Percentiles rank a stretch among this genome's conserved stretches.
phyloP scores from a whole-genome alignment of 768 basidiomycete species.

The Inosperma sp. region DNA sequence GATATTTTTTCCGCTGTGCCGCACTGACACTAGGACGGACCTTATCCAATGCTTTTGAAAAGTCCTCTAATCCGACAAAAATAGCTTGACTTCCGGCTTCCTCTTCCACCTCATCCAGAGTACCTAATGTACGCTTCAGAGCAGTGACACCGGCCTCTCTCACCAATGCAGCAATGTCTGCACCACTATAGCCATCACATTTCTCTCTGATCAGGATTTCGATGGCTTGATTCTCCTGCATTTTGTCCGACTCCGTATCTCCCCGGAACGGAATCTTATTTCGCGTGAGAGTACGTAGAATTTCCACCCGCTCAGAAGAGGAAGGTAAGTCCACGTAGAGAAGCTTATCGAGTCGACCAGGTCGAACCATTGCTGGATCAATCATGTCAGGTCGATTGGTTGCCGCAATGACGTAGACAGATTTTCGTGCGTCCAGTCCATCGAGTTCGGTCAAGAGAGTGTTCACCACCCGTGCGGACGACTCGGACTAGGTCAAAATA shows the following conservation, averaged over 20 bases:
- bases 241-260: neutral
- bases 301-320: conserved; percentile 72
- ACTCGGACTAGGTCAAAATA: conserved; percentile 63
- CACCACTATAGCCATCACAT: conserved; percentile 89
- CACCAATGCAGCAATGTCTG: conserved; percentile 84
- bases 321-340: conserved; percentile 88
- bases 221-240: conserved; percentile 25
- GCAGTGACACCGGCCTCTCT: conserved; percentile 89
- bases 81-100: conserved; percentile 33
- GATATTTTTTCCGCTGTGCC: conserved; percentile 79
- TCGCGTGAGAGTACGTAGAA: conserved; percentile 69
- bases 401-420: conserved; percentile 90
- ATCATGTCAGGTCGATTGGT: conserved; percentile 97
- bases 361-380: conserved; percentile 97
- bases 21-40: conserved; percentile 82
- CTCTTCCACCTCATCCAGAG: conserved; percentile 57
- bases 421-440: conserved; percentile 80
- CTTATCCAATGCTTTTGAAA: conserved; percentile 68
- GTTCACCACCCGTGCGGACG: conserved; percentile 89
- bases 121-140: conserved; percentile 61
- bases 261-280: conserved; percentile 59
- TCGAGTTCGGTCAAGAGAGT: conserved; percentile 93
- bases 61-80: conserved; percentile 61
- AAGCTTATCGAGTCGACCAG: conserved; percentile 89
- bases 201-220: conserved; percentile 49